Base-by-base conservation (phyloP, 352 stramenopile genomes). In the Pythium rhizo-oryzae region DNA sequence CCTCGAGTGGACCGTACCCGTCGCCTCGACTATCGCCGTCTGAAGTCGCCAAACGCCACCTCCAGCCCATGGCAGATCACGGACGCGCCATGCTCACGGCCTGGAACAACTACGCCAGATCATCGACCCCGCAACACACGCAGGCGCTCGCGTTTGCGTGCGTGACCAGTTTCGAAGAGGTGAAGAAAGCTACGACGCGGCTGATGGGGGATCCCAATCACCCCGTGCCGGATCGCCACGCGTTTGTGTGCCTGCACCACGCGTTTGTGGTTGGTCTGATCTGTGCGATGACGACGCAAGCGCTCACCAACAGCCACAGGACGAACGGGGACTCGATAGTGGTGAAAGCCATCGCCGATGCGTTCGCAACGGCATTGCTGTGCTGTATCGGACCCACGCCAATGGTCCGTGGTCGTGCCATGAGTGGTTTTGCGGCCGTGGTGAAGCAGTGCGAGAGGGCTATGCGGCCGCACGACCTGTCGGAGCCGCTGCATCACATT, bases 221-320 rank as follows among this genome's bases (percentile, higher is more conserved):
- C 15, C 64, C 65, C 3, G 59, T 74, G 58, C 83, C 80, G 0
- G 83, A 91, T 57, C 69, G 66, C 0, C 80, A 77, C 50, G 91
- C 84, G 2, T 93, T 96, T 66, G 86, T 92, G 2, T 91, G 85
- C 35, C 72, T 96, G 1, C 88, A 96, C 46, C 88, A 96, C 50
- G 82, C 86, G 2, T 92, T 84, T 61, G 84, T 96, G 8, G 78
- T 92, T 60, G 87, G 85, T 44, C 61, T 96, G 23, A 80, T 96
- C 43, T 93, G 83, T 62, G 87, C 84, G 1, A 91, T 93, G 79
- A 75, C 84, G 18, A 89, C 84, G 3, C 86, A 94, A 47, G 80
- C 88, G 19, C 70, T 93, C 15, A 90, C 71, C 21, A 91, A 79
- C 28, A 90, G 82, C 44, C 80, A 76, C 25, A 84, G 84, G 67